Evolutionary conservation across 148 eudicot species (phyloP), one percentile per base, ranked within the genome.

Genomic region (Vaccinium macrocarpon): DNA sequence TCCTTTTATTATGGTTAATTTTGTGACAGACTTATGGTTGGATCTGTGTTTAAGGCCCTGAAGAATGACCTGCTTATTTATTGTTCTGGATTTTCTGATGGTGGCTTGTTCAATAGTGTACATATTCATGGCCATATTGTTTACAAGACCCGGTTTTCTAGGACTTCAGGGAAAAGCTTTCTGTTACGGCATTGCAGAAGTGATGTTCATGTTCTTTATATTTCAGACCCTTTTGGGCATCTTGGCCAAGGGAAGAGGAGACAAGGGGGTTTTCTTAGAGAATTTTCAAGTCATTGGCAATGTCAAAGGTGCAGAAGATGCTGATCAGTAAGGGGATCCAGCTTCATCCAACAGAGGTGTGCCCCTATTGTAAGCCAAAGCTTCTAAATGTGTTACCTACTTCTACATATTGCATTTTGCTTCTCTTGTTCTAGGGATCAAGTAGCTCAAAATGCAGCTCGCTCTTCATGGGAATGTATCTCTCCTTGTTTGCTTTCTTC

Each of bases 141-240:
- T 56, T 88, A 92, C 81, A 90, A 90, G 79, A 96, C 99, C 51
- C 92, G 99, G 19, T 96, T 96, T 78, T 96, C 97, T 15, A 91
- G 96, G 84, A 95, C 99, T 8, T 96, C 99, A 15, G 98, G 99
- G 55, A 95, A 92, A 88, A 95, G 98, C 88, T 96, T 95, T 88
- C 90, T 96, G 84, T 85, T 91, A 83, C 98, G 95, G 42, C 97
- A 93, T 61, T 96, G 99, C 82, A 91, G 99, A 57, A 88, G 97
- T 18, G 98, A 96, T 89, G 92, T 95, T 75, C 83, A 96, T 89
- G 92, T 95, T 75, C 83, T 96, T 57, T 96, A 96, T 84, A 96
- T 96, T 49, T 96, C 99, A 75, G 97, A 96, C 84, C 99, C 99
- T 51, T 96, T 98, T 86, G 99, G 95, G 86, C 99, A 96, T 90